Conservation (phyloP, 2,329 filamentous ascomycete species). For the Madurella mycetomatis region DNA sequence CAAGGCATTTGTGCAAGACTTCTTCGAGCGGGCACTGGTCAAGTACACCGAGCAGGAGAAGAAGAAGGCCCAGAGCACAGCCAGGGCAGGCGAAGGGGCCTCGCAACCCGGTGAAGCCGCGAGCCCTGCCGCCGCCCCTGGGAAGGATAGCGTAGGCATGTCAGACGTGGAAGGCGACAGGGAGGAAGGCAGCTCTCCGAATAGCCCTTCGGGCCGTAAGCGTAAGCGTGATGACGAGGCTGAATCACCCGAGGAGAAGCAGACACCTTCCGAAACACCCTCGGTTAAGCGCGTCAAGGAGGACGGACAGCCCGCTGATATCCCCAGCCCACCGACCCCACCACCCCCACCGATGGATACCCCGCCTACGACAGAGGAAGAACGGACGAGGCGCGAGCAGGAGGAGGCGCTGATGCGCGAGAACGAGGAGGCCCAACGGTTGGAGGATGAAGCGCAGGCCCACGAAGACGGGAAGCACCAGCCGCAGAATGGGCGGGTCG, state of each 20-base stretch:
- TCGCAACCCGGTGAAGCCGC: constrained; percentile 13
- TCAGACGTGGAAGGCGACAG: constrained; percentile 41
- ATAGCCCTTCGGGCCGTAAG: constrained; percentile 52
- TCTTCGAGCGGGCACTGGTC: constrained; percentile 76
- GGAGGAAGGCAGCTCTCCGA: constrained; percentile 33
- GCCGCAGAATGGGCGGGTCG: constrained; percentile 37
- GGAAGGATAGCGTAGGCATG: constrained; percentile 36
- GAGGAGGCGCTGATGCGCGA: constrained; percentile 48
- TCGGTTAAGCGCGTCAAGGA: constrained; percentile 43
- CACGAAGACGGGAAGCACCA: constrained; percentile 26
- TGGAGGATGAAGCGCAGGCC: constrained; percentile 43
- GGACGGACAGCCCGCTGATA: constrained; percentile 29
- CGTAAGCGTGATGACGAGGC: constrained; percentile 56
- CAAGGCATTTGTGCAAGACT: constrained; percentile 78
- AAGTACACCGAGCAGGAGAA: constrained; percentile 69
- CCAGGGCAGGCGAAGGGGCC: neutral
- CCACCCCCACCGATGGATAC: constrained; percentile 37
- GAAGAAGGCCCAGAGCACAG: constrained; percentile 46
- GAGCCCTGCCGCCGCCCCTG: constrained; percentile 20
- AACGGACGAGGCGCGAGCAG: constrained; percentile 44
- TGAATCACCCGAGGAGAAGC: constrained; percentile 41
- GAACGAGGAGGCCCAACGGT: constrained; percentile 51
- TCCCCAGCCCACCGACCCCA: constrained; percentile 44
- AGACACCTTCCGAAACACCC: constrained; percentile 49
- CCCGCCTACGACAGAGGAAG: constrained; percentile 36